Conservation (phyloP, 768 basidiomycete genomes). For the Polyporus arcularius region DNA sequence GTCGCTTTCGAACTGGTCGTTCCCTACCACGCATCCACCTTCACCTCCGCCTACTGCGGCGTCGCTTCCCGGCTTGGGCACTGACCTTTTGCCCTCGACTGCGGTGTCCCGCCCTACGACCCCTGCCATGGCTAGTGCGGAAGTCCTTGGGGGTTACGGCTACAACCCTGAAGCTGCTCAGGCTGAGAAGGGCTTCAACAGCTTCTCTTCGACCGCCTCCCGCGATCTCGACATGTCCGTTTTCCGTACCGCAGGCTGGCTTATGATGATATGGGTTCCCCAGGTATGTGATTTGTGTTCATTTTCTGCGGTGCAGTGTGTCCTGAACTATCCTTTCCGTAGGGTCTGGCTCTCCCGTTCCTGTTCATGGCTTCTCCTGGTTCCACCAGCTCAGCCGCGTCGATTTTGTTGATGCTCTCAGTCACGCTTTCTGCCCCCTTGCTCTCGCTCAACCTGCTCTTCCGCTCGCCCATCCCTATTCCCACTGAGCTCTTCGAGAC, state of each 20-base stretch:
- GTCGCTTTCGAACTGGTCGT: slow-evolving; percentile 70
- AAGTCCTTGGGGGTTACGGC: slow-evolving; percentile 71
- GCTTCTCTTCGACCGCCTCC: slow-evolving; percentile 44
- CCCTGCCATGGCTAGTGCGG: slow-evolving; percentile 56
- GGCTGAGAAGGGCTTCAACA: slow-evolving; percentile 55
- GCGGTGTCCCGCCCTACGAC: slow-evolving; percentile 49
- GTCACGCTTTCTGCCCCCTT: slow-evolving; percentile 70
- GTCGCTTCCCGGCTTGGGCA: slow-evolving; percentile 41
- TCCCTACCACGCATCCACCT: slow-evolving; percentile 47
- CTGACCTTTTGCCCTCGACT: slow-evolving; percentile 39
- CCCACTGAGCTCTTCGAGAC: slow-evolving; percentile 65
- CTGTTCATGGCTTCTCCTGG: slow-evolving; percentile 43
- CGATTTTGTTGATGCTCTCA: slow-evolving; percentile 60
- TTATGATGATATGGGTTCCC: slow-evolving; percentile 68
- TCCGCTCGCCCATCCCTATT: slow-evolving; percentile 65
- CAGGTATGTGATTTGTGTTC: slow-evolving; percentile 47
- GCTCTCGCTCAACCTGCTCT: slow-evolving; percentile 59
- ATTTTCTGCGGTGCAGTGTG: background rate
- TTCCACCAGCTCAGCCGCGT: slow-evolving; percentile 40
- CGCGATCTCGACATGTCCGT: slow-evolving; percentile 57
- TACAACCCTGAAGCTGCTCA: slow-evolving; percentile 48
- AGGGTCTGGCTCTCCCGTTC: slow-evolving; percentile 70
- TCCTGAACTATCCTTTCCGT: background rate
- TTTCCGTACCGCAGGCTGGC: slow-evolving; percentile 60
- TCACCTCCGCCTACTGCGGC: slow-evolving; percentile 36